A percentile compares a stretch with the other conserved stretches of the same genome.
phyloP scores from a whole-genome alignment of 352 stramenopile species.

The Peronospora farinosa region DNA sequence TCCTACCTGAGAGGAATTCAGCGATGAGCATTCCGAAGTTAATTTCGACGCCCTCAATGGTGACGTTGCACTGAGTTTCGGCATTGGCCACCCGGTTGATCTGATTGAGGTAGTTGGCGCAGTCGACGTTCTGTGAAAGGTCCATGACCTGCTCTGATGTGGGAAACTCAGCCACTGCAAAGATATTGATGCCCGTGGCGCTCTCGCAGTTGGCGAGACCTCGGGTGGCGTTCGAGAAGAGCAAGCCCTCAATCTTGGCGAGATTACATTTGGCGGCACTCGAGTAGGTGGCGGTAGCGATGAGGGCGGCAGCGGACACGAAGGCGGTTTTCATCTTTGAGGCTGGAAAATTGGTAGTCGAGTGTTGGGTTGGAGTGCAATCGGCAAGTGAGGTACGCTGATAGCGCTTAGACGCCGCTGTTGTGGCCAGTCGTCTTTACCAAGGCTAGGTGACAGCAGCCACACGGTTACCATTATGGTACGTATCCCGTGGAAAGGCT shows the following conservation, averaged over 20 bases:
- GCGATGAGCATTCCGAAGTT: constrained; percentile 44
- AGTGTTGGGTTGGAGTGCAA: background rate
- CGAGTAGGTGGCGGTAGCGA: background rate
- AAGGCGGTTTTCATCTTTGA: constrained; percentile 3
- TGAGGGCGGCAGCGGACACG: background rate
- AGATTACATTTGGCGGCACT: background rate
- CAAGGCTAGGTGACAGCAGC: background rate
- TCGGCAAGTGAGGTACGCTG: background rate
- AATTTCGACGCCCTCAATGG: constrained; percentile 29
- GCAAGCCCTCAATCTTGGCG: background rate
- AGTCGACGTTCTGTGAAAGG: constrained; percentile 1
- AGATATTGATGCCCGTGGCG: constrained; percentile 2
- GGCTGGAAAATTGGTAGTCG: background rate
- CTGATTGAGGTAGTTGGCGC: constrained; percentile 3
- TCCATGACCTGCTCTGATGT: constrained; percentile 1
- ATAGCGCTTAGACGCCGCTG: background rate
- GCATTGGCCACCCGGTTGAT: constrained; percentile 4
- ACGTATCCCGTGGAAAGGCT: background rate
- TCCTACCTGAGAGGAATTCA: constrained; percentile 46
- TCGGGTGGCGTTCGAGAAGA: constrained; percentile 1
- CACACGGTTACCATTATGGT: background rate
- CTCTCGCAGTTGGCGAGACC: background rate
- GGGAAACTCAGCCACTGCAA: background rate
- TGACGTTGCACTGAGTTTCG: constrained; percentile 5
- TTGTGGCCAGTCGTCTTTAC: background rate